These are phyloP conservation scores for Quercus dentata DNA, from an alignment of 306 rosid species.

Conservation along the genomic window DNA sequence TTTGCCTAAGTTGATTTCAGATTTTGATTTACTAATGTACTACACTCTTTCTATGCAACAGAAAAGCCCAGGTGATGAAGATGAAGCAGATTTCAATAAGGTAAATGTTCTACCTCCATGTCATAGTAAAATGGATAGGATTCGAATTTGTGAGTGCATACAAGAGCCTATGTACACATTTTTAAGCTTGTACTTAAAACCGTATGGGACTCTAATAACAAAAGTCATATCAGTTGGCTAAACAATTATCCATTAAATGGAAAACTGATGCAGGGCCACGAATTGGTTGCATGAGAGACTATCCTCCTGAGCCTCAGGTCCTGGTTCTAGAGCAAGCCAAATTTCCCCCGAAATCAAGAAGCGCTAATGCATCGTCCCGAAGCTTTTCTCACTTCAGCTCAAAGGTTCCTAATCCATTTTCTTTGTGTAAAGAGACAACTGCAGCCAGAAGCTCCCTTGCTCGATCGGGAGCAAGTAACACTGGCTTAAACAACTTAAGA, in stretches of 20 bases:
- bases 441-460: neutral
- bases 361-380: conserved; percentile 1
- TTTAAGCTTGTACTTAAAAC: no score
- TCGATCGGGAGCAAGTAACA: neutral
- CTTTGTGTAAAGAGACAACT: conserved; percentile 22
- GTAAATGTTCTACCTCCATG: no score
- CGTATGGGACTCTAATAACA: neutral
- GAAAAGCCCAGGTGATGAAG: conserved; percentile 59
- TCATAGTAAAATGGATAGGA: conserved; percentile 11
- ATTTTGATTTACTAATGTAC: neutral
- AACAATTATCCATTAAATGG: conserved; percentile 62
- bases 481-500: neutral
- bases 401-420: conserved; percentile 12
- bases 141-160: neutral
- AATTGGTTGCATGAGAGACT: conserved; percentile 91
- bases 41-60: conserved; percentile 25
- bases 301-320: conserved; percentile 68
- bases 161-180: no score
- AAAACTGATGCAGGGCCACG: conserved; percentile 87
- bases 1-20: neutral
- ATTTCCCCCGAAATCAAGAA: conserved; percentile 53
- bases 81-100: no score
- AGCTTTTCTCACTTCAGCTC: conserved; percentile 41
- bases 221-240: conserved; percentile 73
- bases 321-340: conserved; percentile 63